Conservation (phyloP, 495 filamentous ascomycete genomes). For the Aspergillus bridgeri region DNA sequence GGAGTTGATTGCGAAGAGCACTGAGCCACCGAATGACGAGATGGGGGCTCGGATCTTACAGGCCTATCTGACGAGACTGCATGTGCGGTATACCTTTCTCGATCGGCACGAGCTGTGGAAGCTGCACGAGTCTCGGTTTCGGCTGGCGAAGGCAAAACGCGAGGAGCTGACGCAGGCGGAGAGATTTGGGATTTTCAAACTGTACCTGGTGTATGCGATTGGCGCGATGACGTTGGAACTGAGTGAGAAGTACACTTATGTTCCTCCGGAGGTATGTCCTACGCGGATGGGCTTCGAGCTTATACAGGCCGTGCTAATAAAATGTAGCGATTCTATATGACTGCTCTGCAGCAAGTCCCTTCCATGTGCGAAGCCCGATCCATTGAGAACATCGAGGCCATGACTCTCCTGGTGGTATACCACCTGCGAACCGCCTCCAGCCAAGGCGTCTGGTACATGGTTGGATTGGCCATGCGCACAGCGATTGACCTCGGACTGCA, state of each 20-base stretch:
- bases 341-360: constrained; percentile 49
- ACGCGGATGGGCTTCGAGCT: too few species aligned
- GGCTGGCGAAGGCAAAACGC: constrained; percentile 37
- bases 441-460: constrained; percentile 56
- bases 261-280: constrained; percentile 39
- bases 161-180: constrained; percentile 38
- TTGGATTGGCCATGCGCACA: constrained; percentile 53
- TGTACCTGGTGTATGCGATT: constrained; percentile 53
- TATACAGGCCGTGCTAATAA: background rate
- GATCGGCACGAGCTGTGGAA: constrained; percentile 43
- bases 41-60: constrained; percentile 45
- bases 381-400: constrained; percentile 53
- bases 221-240: constrained; percentile 48
- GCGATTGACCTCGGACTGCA: constrained; percentile 53
- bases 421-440: constrained; percentile 50
- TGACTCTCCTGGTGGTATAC: constrained; percentile 52
- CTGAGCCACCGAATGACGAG: constrained; percentile 48
- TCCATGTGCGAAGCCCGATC: constrained; percentile 49
- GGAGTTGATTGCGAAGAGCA: constrained; percentile 39
- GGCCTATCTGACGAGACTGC: constrained; percentile 44
- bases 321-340: constrained; percentile 43
- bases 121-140: constrained; percentile 43
- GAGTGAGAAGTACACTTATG: constrained; percentile 45
- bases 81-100: constrained; percentile 50
- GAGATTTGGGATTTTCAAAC: constrained; percentile 48